Base-by-base conservation (phyloP, 2,329 filamentous ascomycete genomes). In the Talaromyces sp. region DNA sequence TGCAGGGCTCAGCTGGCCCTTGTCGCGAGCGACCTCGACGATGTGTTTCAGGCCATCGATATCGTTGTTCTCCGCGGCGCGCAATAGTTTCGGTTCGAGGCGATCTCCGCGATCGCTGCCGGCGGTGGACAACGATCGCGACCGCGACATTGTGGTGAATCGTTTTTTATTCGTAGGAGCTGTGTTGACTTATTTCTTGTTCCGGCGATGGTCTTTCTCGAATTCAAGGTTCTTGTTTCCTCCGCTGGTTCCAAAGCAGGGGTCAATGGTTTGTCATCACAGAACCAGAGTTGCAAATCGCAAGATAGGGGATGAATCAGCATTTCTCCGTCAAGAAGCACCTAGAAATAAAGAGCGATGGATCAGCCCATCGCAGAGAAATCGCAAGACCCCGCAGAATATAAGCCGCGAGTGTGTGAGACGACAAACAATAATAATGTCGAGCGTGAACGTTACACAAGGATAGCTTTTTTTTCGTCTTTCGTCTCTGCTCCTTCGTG, bases 31-130 rank as follows among this genome's bases (percentile, higher is more conserved):
- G 5, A 70, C 63, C 6, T 69, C 61, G 51, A 77, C 65, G 5
- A 74, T 67, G 11, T 69, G 66, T 31, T 64, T 64, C 19, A 78
- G 67, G 17, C 70, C 65, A 19, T 71, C 65, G 26, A 73, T 60
- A 29, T 75, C 69, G 62, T 78, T 71, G 56, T 70, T 67, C 57
- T 75, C 75, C 3, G 70, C 74, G 8, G 75, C 75, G 59, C 73
- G 71, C 7, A 77, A 68, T n/a, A 78, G 70, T 21, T 70, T 73
- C 6, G 76, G 76, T 57, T 78, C 76, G 48, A 77, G 70, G 14
- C 76, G 71, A 41, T 74, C 73, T 56, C 73, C 66, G 61, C 66
- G 67, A 43, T 74, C 71, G 64, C 72, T 75, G 12, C 66, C 68
- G 41, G 74, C 64, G 62, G 68, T 74, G 46, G 73, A 64, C 38